Evolutionary conservation across 2,329 filamentous ascomycete species (phyloP), one percentile per base, ranked within the genome.

Genomic region (Sporothrix luriei): DNA sequence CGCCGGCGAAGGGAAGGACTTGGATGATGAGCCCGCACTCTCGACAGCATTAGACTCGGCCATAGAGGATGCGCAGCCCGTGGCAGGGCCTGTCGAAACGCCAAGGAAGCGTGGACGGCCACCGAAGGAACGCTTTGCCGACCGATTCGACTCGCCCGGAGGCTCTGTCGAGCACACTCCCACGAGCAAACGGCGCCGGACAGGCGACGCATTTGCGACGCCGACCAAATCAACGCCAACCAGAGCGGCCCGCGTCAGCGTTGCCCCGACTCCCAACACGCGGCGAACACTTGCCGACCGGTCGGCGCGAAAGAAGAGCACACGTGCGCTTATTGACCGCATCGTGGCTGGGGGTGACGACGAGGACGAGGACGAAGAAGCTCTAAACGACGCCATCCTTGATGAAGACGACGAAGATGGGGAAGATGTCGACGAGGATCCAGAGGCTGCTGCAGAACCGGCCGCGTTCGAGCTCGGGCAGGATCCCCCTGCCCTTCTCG

Each of bases 231-330:
- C 64, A 1, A 13, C 66, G 75, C 26, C 80, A 76, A 52, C 24
- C 16, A 65, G 38, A 16, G 46, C 52, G 48, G 80, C 78, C 7
- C 29, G 61, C 24, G 52, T 3, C 38, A 68, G 5, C 16, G 38
- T 43, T 33, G 48, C 6, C 4, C 76, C 76, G 48, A 92, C 90
- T 0, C 90, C 91, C 0, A 86, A 87, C 49, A 69, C 71, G 26
- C 85, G 88, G 73, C 83, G 85, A 54, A 87, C 85, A 72, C 91
- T 92, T 73, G 91, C 91, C 24, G 93, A 97, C 79, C 88, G 91
- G 64, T 97, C 94, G 5, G 94, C 94, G 1, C 88, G 91, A 75
- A 89, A 89, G 76, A 97, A 97, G 83, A 97, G 92, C 77, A 91
- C 91, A 26, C 85, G 89, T 66, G 87, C 88, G 3, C 81, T 97